Evolutionary conservation across 768 basidiomycete species (phyloP), one percentile per base, ranked within the genome.

Genomic region (Hericium erinaceus): DNA sequence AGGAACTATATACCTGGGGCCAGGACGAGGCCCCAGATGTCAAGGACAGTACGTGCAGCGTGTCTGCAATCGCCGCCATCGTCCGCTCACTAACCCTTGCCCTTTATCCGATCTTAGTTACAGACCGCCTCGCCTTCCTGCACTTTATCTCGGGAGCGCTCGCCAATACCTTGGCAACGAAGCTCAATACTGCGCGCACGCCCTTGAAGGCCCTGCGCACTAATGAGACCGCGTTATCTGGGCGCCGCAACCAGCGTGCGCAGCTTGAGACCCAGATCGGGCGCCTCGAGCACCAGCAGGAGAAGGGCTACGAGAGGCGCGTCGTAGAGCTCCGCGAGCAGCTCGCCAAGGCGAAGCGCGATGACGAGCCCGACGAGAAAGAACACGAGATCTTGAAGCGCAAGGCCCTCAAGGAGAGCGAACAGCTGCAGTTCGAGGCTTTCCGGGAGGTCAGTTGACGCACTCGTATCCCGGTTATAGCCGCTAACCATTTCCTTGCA

Each of bases 1-100:
- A 92, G 70, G 92, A 92, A 59, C 73, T 92, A 24, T 93, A 90
- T 64, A 80, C 80, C 13, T 93, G 90, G 90, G 90, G 91, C 12
- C 89, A 92, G 67, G 65, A 67, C 1, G 85, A 92, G 64, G 69
- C 72, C 5, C 75, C 79, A 18, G 91, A 93, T 74, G 59, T 93
- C 68, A 90, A 81, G 65, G 91, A 91, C 73, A 86, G 87, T 84
- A 56, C n/a, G 40, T 55, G 54, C 16, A 13, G 48, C 46, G 15
- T 20, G 26, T 38, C n/a, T 12, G 5, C 54, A 26, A 24, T 33
- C 33, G 22, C 37, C 28, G 10, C 10, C 54, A 15, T 28, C 59
- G 60, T 12, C 46, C 57, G 11, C 22, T 39, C 40, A 54, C 52
- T 22, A 15, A 18, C 11, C 1, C 2, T 57, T 12, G 22, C 37